phyloP scores from a whole-genome alignment of 805 yeast genomes.

The Candida sithepensis region DNA sequence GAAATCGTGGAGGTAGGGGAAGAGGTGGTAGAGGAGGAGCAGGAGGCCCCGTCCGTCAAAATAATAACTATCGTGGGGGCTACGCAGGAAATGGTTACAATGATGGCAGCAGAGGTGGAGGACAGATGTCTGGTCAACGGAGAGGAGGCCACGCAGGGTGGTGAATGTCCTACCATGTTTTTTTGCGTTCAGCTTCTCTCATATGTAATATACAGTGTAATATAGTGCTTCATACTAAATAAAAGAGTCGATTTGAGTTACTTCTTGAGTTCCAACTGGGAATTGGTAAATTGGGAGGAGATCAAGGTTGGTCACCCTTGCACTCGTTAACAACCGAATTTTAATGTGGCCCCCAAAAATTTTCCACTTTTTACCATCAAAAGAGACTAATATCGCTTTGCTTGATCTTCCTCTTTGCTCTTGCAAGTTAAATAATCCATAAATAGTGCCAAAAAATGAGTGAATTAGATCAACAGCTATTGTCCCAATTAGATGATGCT shows the following conservation, averaged over 20 bases:
- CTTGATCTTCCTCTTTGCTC: no score
- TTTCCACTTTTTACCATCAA: background rate
- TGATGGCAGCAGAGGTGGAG: background rate
- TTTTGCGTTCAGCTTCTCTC: no score
- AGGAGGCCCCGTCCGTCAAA: background rate
- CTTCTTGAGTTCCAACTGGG: no score
- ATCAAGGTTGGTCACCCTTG: background rate
- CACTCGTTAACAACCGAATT: background rate
- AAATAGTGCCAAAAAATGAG: constrained; percentile 12
- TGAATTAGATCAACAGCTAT: constrained; percentile 24
- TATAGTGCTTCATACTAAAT: no score
- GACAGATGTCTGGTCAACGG: background rate
- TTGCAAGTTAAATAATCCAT: no score
- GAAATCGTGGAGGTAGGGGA: background rate
- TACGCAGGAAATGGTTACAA: background rate
- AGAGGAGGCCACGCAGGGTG: background rate
- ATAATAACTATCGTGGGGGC: background rate
- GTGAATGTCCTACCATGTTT: no score
- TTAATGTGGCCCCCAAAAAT: background rate
- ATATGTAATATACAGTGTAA: no score
- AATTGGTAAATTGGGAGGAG: no score
- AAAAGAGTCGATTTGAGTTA: no score
- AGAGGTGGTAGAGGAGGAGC: constrained; percentile 1
- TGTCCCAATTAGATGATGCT: constrained; percentile 51
- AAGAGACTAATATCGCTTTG: no score